Evolutionary conservation across 1,139 yeast species (phyloP).

Genomic region (Yamadazyma trypodendri): DNA sequence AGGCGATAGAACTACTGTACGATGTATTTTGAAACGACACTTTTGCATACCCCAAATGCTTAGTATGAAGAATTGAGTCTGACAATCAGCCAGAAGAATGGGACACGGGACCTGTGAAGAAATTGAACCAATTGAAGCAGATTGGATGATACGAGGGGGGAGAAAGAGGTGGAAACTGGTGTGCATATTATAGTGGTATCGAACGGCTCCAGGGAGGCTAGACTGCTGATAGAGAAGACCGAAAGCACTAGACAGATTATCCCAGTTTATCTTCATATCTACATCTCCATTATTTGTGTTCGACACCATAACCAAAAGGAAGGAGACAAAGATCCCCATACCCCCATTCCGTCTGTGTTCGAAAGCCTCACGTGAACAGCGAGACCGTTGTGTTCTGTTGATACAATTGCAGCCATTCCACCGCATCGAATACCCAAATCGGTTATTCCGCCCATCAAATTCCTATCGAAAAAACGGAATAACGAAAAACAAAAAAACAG

Average conservation of each 20-base stretch:
- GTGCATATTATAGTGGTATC: too few relatives aligned
- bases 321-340: conserved; percentile 8
- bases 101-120: conserved; percentile 35
- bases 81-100: conserved; percentile 33
- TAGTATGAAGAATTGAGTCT: conserved; percentile 52
- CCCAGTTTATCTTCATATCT: conserved; percentile 7
- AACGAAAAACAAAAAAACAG: not conserved
- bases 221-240: conserved; percentile 44
- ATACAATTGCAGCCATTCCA: too few relatives aligned
- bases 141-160: conserved; percentile 34
- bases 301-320: conserved; percentile 1
- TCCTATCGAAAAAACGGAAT: too few relatives aligned
- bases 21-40: conserved; percentile 41
- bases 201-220: too few relatives aligned
- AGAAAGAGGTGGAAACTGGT: conserved; percentile 7
- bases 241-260: too few relatives aligned
- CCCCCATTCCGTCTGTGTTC: conserved; percentile 4
- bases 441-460: too few relatives aligned
- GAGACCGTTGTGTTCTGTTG: conserved; percentile 10
- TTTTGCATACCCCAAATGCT: conserved; percentile 60
- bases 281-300: conserved; percentile 6
- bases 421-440: too few relatives aligned
- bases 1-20: conserved; percentile 57
- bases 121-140: conserved; percentile 30
- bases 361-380: conserved; percentile 6